Evolutionary conservation across 495 filamentous ascomycete species (phyloP).

Genomic region (Terfezia boudieri): DNA sequence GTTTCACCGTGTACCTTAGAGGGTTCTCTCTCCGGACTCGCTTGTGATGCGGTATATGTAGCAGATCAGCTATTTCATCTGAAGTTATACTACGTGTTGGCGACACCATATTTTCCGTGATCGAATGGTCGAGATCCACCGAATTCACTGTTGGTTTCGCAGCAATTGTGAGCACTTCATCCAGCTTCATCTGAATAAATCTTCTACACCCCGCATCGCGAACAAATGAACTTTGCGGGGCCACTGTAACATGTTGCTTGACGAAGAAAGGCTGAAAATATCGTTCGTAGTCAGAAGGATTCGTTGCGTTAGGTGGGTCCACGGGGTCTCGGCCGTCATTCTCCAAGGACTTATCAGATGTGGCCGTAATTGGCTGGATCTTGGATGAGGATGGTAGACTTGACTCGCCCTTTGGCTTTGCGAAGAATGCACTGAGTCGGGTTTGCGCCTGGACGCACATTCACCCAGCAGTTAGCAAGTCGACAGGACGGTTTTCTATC

Average conservation of each 20-base stretch:
- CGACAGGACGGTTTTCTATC: too few species aligned
- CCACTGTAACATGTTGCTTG: constrained; percentile 40
- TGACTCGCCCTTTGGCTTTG: constrained; percentile 8
- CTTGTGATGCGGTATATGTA: constrained; percentile 33
- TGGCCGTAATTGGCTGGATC: constrained; percentile 4
- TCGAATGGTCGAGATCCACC: constrained; percentile 27
- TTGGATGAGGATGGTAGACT: constrained; percentile 17
- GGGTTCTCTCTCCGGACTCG: constrained; percentile 29
- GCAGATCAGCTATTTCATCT: constrained; percentile 34
- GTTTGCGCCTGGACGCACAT: constrained; percentile 29
- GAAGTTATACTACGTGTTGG: constrained; percentile 2
- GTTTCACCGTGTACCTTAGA: constrained; percentile 42
- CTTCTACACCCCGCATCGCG: constrained; percentile 34
- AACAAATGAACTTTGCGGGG: constrained; percentile 23
- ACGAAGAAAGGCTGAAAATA: constrained; percentile 59
- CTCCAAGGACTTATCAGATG: not conserved
- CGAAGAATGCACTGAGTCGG: constrained; percentile 21
- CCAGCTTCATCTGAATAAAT: constrained; percentile 21
- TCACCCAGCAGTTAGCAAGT: constrained; percentile 1
- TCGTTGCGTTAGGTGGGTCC: constrained; percentile 14
- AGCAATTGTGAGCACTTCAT: constrained; percentile 6
- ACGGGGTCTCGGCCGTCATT: constrained; percentile 3
- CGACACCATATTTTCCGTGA: constrained; percentile 16
- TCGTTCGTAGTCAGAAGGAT: constrained; percentile 40
- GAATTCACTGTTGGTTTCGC: constrained; percentile 17